Base-by-base conservation (phyloP, 176 grass and related monocot genomes). In the Panicum miliaceum region DNA sequence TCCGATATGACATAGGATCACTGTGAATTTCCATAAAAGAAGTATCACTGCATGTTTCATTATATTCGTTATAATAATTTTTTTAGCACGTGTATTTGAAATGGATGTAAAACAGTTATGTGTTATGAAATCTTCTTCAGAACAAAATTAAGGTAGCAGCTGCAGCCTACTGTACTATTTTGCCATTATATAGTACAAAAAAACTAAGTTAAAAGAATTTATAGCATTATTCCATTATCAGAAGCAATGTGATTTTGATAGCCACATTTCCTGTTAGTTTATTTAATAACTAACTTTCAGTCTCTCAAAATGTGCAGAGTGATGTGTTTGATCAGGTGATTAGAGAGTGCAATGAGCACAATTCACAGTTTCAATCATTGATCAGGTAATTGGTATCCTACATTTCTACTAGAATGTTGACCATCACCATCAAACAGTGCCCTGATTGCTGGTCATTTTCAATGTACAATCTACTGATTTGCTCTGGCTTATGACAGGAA, bases 301-400 rank as follows among this genome's bases (percentile, higher is more conserved):
- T 75, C 34, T 56, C 66, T 37, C 14, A 29, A n/a, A 77, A 68
- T 76, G 32, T 82, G 43, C 79, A 99, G 96, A 92, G 70, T 52
- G 96, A 96, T 22, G 61, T 82, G 73, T 96, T 99, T 86, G 96
- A 96, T 83, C 91, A 94, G 84, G 89, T 98, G 22, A 89, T 90
- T 54, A 94, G 85, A 87, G 93, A 96, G 88, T 99, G 96, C 48
- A 80, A 86, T 43, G 96, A 99, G 68, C 96, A 99, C 82, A 95
- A 88, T 58, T 7, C 76, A 26, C 89, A 99, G 64, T 89, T 99
- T 74, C 96, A 96, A 71, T 87, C 91, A 51, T 84, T 96, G 81
- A 96, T 96, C 71, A 89, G 91, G 96, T 89, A 87, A 87, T 4
- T 70, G 80, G 38, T 76, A 29, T 81, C 80, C 37, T 32, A 32